Base-by-base conservation (phyloP, 2,329 filamentous ascomycete species). In the Hortaea werneckii region DNA sequence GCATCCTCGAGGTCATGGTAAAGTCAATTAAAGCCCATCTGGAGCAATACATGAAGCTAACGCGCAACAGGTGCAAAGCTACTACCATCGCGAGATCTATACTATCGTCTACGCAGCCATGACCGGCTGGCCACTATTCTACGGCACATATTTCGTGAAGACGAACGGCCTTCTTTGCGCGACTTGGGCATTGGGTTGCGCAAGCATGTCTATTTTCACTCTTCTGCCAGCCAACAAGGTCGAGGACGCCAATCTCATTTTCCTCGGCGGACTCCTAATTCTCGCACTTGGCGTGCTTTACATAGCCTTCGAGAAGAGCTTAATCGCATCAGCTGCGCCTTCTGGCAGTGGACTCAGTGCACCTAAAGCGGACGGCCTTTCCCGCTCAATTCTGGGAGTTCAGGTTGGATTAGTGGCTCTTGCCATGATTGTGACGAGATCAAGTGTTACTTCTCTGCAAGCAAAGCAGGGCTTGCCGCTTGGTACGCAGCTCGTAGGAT, bases 191-290 rank as follows among this genome's bases (percentile, higher is more conserved):
- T 57, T 82, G 34, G 85, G 85, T 4, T 95, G 89, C 65, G 54
- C 82, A 1, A 69, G 82, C 4, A 95, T 96, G 88, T 92, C 90
- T 62, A 76, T 78, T 2, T 98, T 98, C 60, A 98, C 92, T 0
- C 67, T 96, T 10, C 72, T 98, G 1, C 85, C 87, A 1, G 92
- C 87, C 2, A 82, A 85, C 65, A 98, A 96, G 65, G 70, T 79
- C 1, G 94, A 98, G 61, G 79, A 84, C 55, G 63, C 87, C 4
- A 74, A 71, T 45, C 71, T 87, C 27, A 87, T 95, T 54, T 68
- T 88, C 49, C 63, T 81, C 39, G 89, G 89, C 4, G 92, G 89
- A 5, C 65, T 74, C 5, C 65, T 92, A 9, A 96, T 96, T 84
- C 78, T 83, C 6, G 60, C 75, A 1, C 72, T 89, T 35, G 92